phyloP scores from a whole-genome alignment of 345 rosid species.

The Eucalyptus cloeziana region DNA sequence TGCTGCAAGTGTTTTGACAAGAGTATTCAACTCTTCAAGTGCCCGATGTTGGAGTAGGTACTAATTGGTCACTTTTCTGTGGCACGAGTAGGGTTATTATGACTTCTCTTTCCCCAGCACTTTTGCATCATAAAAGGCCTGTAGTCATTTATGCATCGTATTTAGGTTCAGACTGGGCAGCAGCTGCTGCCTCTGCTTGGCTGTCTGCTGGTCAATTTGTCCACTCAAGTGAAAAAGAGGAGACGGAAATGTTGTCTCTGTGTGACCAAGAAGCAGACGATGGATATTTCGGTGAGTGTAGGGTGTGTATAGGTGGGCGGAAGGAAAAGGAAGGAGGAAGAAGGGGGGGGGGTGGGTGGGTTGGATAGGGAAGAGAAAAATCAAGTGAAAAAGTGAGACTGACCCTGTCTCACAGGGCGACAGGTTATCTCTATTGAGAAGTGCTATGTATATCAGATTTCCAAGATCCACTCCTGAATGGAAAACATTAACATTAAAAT shows the following conservation, averaged over 20 bases:
- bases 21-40: conserved; percentile 78
- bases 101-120: background rate
- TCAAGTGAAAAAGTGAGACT: background rate
- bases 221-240: background rate
- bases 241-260: background rate
- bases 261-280: background rate
- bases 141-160: background rate
- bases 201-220: background rate
- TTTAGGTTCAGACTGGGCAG: background rate
- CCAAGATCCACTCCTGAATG: background rate
- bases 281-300: background rate
- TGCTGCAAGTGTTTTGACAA: conserved; percentile 48
- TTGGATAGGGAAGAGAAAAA: background rate
- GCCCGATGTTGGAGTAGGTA: conserved; percentile 97
- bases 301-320: background rate
- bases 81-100: background rate
- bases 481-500: background rate
- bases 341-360: background rate
- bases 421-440: background rate
- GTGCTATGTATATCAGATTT: background rate
- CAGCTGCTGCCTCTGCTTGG: background rate
- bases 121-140: background rate
- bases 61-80: background rate
- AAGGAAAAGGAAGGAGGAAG: background rate
- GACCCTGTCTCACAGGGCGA: background rate